Evolutionary conservation across 163 green algal genomes (phyloP).

Genomic region (Chlorella variabilis): DNA sequence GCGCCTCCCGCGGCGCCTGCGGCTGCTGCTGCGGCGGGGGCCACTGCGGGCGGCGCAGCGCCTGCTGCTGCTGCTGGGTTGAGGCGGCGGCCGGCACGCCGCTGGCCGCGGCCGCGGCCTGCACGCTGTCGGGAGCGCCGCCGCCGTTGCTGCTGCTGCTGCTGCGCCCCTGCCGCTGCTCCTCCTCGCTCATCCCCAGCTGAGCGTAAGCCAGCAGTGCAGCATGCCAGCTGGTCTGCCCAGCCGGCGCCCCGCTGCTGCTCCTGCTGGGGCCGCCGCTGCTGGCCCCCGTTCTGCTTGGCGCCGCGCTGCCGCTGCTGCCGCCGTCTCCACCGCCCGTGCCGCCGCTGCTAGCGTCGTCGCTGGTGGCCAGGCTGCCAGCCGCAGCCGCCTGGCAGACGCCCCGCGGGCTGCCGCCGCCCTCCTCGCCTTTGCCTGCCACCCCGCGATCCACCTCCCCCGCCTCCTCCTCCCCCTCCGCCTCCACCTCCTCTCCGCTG

Average conservation of each 20-base stretch:
- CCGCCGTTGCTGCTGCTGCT: neutral
- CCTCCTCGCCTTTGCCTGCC: too few relatives aligned
- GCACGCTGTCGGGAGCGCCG: too few relatives aligned
- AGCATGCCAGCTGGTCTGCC: neutral
- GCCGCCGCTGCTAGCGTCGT: too few relatives aligned
- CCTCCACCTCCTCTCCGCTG: neutral
- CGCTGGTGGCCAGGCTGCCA: neutral
- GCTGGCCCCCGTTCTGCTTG: too few relatives aligned
- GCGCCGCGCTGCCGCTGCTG: too few relatives aligned
- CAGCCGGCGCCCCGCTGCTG: too few relatives aligned
- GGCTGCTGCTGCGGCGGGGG: neutral
- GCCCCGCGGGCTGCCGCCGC: too few relatives aligned
- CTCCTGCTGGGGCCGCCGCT: too few relatives aligned
- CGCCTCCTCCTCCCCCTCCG: too few relatives aligned
- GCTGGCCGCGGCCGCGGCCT: neutral
- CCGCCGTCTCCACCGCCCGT: too few relatives aligned
- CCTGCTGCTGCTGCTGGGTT: neutral
- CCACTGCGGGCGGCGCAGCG: neutral
- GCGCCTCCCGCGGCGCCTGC: neutral
- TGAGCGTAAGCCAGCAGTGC: neutral
- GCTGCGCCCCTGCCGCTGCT: slow-evolving; percentile 3
- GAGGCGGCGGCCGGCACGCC: neutral
- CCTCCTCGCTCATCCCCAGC: neutral
- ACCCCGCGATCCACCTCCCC: too few relatives aligned
- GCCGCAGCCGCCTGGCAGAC: neutral